Base-by-base conservation (phyloP, 2,329 filamentous ascomycete genomes). In the Pseudodiploospora longispora region DNA sequence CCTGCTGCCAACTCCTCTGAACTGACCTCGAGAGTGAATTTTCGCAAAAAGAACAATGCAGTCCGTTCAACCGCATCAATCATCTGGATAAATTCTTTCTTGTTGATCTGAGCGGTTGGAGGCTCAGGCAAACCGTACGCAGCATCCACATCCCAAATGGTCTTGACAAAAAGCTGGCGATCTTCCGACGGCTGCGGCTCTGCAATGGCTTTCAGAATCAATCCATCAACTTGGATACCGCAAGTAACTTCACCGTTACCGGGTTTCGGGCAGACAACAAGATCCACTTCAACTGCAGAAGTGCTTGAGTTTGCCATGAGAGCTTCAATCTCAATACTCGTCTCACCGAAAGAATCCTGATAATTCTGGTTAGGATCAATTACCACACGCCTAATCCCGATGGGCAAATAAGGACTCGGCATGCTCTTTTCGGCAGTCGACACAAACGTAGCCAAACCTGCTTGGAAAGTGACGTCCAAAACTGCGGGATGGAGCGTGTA, bases 241-340 rank as follows among this genome's bases (percentile, higher is more conserved):
- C 9, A 27, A 36, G 7, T 2, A 6, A 19, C 32, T 29, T 7
- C 10, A 10, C 32, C 35, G 27, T 19, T 34, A 27, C 36, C 40
- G 5, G 27, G n/a, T 19, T 10, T 28, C 10, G 36, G 6, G 29
- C 27, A 40, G 6, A 40, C 28, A 4, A 10, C 9, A 5, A 40
- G 30, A 29, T 40, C 38, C 30, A 40, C 38, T 29, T 40, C 38
- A 12, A 40, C 28, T n/a, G 28, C 27, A n/a, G 27, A n/a, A 6
- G 12, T 40, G 6, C 10, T 30, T 9, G 38, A 40, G 10, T 10
- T 29, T n/a, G 28, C 10, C 29, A 40, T 40, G 6, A n/a, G 38
- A 40, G 38, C 10, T n/a, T 40, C 38, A 40, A 40, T 40, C 4
- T 40, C 38, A 30, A 40, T 30, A n/a, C 27, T 40, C 27, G 28